A percentile compares a stretch with the other conserved stretches of the same genome.
Conservation (phyloP, 352 stramenopile species). For the Chrysophaeum taylorii region DNA sequence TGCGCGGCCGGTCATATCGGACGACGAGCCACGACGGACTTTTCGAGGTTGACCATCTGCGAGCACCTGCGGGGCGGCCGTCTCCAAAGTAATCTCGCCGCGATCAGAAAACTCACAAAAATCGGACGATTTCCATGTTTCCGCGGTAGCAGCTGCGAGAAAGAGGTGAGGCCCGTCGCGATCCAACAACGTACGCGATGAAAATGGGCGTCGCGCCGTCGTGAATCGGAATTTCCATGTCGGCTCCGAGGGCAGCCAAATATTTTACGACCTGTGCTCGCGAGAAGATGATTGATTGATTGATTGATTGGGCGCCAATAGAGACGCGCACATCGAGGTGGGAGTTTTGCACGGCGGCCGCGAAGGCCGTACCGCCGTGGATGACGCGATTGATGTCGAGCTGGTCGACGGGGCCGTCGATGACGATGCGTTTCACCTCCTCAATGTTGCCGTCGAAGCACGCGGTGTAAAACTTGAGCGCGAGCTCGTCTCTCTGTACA, state of each 20-base stretch:
- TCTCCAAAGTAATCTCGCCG: too few relatives aligned
- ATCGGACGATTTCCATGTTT: constrained; percentile 3
- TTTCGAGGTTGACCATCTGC: constrained; percentile 3
- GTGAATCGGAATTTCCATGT: constrained; percentile 12
- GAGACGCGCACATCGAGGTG: not conserved
- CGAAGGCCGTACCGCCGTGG: constrained; percentile 7
- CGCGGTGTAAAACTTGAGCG: constrained; percentile 4
- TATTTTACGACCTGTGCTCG: not conserved
- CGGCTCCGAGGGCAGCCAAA: not conserved
- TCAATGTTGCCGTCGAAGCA: constrained; percentile 6
- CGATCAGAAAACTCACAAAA: too few relatives aligned
- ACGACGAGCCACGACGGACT: too few relatives aligned
- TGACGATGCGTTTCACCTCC: constrained; percentile 1
- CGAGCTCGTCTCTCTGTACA: not conserved
- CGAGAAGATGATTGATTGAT: too few relatives aligned
- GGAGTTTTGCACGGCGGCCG: constrained; percentile 4
- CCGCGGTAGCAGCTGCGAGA: not conserved
- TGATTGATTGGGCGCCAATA: too few relatives aligned
- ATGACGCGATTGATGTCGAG: not conserved
- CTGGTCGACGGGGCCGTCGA: not conserved
- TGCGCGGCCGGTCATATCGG: too few relatives aligned
- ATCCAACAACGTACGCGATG: not conserved
- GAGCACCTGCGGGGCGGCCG: too few relatives aligned
- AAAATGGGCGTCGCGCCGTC: constrained; percentile 9
- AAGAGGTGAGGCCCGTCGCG: not conserved